Conservation (phyloP, 352 stramenopile genomes). For the Aphanomyces stellatus region DNA sequence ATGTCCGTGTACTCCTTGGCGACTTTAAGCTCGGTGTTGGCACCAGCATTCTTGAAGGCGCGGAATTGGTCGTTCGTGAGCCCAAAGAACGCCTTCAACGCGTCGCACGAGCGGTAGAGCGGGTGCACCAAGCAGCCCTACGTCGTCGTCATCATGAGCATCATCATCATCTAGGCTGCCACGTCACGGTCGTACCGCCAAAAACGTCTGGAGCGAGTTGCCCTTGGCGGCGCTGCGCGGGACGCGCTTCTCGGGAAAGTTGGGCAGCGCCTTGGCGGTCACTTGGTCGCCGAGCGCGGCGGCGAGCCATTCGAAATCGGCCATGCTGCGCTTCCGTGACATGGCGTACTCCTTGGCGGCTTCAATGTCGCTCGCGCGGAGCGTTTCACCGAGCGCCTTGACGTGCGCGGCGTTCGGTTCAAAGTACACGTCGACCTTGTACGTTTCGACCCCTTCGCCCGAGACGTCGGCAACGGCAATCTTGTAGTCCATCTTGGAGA, state of each 20-base stretch:
- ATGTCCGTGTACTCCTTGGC: slow-evolving; percentile 72
- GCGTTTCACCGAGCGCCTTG: slow-evolving; percentile 41
- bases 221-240: slow-evolving; percentile 37
- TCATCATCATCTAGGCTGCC: neutral
- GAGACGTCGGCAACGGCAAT: slow-evolving; percentile 35
- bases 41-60: slow-evolving; percentile 53
- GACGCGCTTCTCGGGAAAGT: slow-evolving; percentile 66
- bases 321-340: slow-evolving; percentile 46
- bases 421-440: slow-evolving; percentile 72
- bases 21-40: slow-evolving; percentile 68
- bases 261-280: slow-evolving; percentile 71
- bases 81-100: slow-evolving; percentile 75
- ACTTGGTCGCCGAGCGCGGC: slow-evolving; percentile 60
- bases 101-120: slow-evolving; percentile 66
- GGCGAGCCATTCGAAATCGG: slow-evolving; percentile 82
- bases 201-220: slow-evolving; percentile 55
- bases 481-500: slow-evolving; percentile 77
- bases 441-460: slow-evolving; percentile 44
- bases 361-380: slow-evolving; percentile 30
- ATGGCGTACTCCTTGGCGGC: slow-evolving; percentile 80
- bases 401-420: slow-evolving; percentile 56
- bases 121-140: slow-evolving; percentile 76
- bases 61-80: slow-evolving; percentile 57
- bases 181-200: neutral
- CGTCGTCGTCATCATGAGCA: slow-evolving; percentile 15